Evolutionary conservation across 2,329 filamentous ascomycete genomes (phyloP), one percentile per base, ranked within the genome.

Genomic region (Paraphaeosphaeria sporulosa): DNA sequence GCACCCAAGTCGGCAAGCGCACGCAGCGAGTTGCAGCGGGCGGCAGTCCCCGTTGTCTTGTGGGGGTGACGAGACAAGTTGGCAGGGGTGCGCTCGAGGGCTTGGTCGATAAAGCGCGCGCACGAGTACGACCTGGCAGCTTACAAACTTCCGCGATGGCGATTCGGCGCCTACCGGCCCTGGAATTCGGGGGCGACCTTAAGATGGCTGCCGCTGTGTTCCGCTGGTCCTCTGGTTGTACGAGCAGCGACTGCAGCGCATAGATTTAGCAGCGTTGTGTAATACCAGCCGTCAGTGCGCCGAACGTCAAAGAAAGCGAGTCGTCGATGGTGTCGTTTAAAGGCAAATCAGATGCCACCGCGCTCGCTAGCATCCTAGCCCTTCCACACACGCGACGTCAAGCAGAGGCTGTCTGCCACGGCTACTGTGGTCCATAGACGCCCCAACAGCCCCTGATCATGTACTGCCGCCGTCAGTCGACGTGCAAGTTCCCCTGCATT

Each of bases 41-140:
- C 66, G 64, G 74, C 70, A 73, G 74, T 71, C 74, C 73, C 74
- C 73, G 74, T 76, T 71, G 57, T 27, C 48, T 64, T 72, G 70
- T 73, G 71, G 71, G 72, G 73, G 73, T 69, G 65, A 67, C 61
- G 64, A 59, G 54, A 58, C 61, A 60, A 55, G 46, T 59, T 54
- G 64, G 57, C 63, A 65, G 60, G 63, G 64, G 62, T 62, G 57
- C 58, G 61, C 60, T 67, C 66, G 64, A 63, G 64, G 60, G 47
- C 60, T 53, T 43, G 50, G 55, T 56, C 58, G 56, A 59, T 56
- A 21, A 48, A 57, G 52, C 25, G 34, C 5, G 46, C 43, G 54
- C 36, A n/a, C n/a, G n/a, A n/a, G n/a, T n/a, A n/a, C n/a, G 17
- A 42, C 47, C 57, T 55, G 46, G 44, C 51, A 53, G 40, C 48